phyloP scores from a whole-genome alignment of 2,329 filamentous ascomycete genomes.

The Aspergillus sclerotialis region DNA sequence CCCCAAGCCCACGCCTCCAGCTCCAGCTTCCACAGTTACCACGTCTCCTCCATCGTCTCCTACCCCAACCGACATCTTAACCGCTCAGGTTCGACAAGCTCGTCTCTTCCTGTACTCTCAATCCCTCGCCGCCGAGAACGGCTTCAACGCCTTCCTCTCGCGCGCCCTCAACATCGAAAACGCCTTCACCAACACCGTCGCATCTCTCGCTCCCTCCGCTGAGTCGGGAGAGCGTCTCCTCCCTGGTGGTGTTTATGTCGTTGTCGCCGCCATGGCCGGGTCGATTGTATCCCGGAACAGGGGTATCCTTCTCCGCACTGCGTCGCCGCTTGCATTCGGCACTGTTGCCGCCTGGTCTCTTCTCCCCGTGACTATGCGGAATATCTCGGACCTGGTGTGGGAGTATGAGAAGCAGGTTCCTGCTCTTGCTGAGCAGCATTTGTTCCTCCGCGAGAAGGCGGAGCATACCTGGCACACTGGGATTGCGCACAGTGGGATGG shows the following conservation, averaged over 20 bases:
- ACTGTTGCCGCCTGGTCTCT: constrained; percentile 76
- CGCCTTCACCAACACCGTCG: constrained; percentile 81
- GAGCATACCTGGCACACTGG: constrained; percentile 66
- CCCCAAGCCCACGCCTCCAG: constrained; percentile 10
- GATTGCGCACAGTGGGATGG: constrained; percentile 65
- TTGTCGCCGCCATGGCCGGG: constrained; percentile 91
- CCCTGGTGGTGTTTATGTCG: constrained; percentile 83
- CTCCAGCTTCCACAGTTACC: constrained; percentile 1
- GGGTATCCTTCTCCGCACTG: constrained; percentile 71
- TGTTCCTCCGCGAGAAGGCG: constrained; percentile 62
- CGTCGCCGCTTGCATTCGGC: constrained; percentile 71
- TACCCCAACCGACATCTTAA: constrained; percentile 83
- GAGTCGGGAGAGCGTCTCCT: constrained; percentile 83
- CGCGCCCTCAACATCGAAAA: constrained; percentile 77
- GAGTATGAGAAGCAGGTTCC: constrained; percentile 88
- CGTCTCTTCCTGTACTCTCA: constrained; percentile 75
- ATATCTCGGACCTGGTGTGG: constrained; percentile 81
- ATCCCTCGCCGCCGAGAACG: constrained; percentile 67
- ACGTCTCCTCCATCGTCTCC: constrained; percentile 50
- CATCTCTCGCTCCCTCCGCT: constrained; percentile 76
- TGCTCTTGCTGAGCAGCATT: constrained; percentile 71
- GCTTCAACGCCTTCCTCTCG: constrained; percentile 75
- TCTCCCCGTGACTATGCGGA: constrained; percentile 82
- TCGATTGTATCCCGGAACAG: constrained; percentile 85
- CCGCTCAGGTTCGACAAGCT: constrained; percentile 69